phyloP scores from a whole-genome alignment of 1,284 basidiomycete species.

The Cryptococcus floricola region DNA sequence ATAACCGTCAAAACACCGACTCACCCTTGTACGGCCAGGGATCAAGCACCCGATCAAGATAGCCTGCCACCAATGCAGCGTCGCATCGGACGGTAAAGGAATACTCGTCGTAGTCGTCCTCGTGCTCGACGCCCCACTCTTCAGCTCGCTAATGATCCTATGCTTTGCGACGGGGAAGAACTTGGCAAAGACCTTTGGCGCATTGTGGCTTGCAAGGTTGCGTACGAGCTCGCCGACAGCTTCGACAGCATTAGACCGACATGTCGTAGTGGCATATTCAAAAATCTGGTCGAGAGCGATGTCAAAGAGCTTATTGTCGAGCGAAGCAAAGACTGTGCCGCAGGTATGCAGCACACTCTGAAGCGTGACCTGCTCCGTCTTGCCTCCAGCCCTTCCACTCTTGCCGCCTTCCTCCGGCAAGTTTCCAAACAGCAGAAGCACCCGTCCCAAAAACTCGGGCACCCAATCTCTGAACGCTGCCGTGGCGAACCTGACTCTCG shows the following conservation, averaged over 20 bases:
- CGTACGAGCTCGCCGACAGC: slow-evolving; percentile 86
- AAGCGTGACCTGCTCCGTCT: slow-evolving; percentile 44
- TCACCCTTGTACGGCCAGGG: slow-evolving; percentile 30
- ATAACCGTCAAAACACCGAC: not conserved
- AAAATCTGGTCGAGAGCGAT: slow-evolving; percentile 78
- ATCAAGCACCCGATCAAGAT: slow-evolving; percentile 40
- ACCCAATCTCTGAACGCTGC: slow-evolving; percentile 68
- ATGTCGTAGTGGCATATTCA: slow-evolving; percentile 75
- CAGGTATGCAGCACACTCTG: slow-evolving; percentile 42
- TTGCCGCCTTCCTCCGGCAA: slow-evolving; percentile 71
- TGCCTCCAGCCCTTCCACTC: slow-evolving; percentile 47
- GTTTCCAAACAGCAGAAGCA: slow-evolving; percentile 85
- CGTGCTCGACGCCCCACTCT: slow-evolving; percentile 85
- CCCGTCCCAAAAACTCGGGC: slow-evolving; percentile 75
- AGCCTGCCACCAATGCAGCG: slow-evolving; percentile 75
- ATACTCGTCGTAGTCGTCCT: slow-evolving; percentile 81
- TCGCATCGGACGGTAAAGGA: slow-evolving; percentile 81
- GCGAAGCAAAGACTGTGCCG: slow-evolving; percentile 72
- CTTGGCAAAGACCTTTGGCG: slow-evolving; percentile 70
- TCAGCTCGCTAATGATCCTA: slow-evolving; percentile 83
- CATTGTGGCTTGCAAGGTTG: slow-evolving; percentile 75
- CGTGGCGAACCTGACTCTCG: slow-evolving; percentile 40
- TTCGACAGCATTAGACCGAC: slow-evolving; percentile 79
- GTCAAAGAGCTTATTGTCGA: slow-evolving; percentile 83
- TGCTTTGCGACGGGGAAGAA: slow-evolving; percentile 74